phyloP scores from a whole-genome alignment of 495 filamentous ascomycete genomes.

The Penicillium bovifimosum region DNA sequence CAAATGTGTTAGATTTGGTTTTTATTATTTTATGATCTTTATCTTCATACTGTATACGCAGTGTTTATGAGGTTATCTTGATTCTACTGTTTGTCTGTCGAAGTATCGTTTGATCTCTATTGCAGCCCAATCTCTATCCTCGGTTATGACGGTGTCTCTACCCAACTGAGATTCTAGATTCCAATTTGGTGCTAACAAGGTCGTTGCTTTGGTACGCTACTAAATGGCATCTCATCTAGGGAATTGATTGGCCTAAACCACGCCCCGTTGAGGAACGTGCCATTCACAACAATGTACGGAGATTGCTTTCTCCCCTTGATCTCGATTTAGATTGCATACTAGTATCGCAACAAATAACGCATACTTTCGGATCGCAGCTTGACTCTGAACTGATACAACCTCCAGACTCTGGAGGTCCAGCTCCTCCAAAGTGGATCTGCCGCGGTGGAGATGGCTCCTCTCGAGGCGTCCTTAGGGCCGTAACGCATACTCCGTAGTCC shows the following conservation, averaged over 20 bases:
- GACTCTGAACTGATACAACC: neutral
- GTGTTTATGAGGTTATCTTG: too few relatives aligned
- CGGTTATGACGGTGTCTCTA: neutral
- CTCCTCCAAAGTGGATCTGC: constrained; percentile 6
- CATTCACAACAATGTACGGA: neutral
- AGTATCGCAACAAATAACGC: neutral
- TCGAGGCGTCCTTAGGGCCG: neutral
- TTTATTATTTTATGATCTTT: neutral
- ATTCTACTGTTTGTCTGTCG: neutral
- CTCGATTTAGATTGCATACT: neutral
- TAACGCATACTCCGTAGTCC: too few relatives aligned
- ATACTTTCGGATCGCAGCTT: neutral
- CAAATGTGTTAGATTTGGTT: neutral
- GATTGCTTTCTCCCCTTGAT: neutral
- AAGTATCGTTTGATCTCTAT: neutral
- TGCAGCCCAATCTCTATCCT: neutral
- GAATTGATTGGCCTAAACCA: constrained; percentile 13
- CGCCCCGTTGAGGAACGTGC: neutral
- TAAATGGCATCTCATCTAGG: neutral
- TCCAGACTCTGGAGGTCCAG: neutral
- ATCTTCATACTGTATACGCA: too few relatives aligned
- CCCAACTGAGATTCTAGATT: neutral
- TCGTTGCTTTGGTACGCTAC: constrained; percentile 20
- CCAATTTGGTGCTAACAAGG: constrained; percentile 4
- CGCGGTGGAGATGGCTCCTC: constrained; percentile 6